Conservation (phyloP, 768 basidiomycete genomes). For the Hebeloma cylindrosporum region DNA sequence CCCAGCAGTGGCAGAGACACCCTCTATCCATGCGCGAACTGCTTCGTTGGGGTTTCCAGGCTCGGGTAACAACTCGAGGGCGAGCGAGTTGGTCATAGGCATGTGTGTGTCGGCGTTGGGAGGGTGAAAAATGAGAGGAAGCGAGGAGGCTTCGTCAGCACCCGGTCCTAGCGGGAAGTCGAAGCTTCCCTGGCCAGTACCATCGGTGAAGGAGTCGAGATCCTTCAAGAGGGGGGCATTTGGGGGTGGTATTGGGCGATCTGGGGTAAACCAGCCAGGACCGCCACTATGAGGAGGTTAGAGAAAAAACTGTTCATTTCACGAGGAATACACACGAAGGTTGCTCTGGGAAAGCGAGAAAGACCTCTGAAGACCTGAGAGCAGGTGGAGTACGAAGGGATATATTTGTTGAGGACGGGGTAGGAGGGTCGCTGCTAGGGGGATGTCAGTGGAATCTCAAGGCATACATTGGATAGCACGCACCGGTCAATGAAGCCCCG, state of each 20-base stretch:
- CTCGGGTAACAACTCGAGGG: constrained; percentile 32
- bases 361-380: constrained; percentile 23
- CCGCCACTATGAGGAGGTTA: constrained; percentile 17
- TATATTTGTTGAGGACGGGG: constrained; percentile 26
- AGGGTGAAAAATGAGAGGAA: constrained; percentile 31
- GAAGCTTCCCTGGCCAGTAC: constrained; percentile 52
- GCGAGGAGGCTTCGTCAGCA: constrained; percentile 28
- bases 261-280: constrained; percentile 21
- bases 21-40: constrained; percentile 42
- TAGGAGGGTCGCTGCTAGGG: too few relatives aligned
- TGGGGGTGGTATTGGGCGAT: constrained; percentile 32
- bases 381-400: constrained; percentile 28
- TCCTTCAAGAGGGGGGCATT: constrained; percentile 55
- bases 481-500: constrained; percentile 28
- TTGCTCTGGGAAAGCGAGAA: constrained; percentile 21
- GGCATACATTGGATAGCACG: too few relatives aligned
- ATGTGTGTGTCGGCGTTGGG: constrained; percentile 15
- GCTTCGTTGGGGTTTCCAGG: constrained; percentile 23
- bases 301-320: constrained; percentile 1
- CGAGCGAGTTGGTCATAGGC: constrained; percentile 30
- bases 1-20: constrained; percentile 30
- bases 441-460: too few relatives aligned
- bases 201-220: constrained; percentile 60
- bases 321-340: constrained; percentile 20
- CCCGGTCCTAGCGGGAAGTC: constrained; percentile 41